phyloP scores from a whole-genome alignment of 257 asterid species.

The Nemophila menziesii region DNA sequence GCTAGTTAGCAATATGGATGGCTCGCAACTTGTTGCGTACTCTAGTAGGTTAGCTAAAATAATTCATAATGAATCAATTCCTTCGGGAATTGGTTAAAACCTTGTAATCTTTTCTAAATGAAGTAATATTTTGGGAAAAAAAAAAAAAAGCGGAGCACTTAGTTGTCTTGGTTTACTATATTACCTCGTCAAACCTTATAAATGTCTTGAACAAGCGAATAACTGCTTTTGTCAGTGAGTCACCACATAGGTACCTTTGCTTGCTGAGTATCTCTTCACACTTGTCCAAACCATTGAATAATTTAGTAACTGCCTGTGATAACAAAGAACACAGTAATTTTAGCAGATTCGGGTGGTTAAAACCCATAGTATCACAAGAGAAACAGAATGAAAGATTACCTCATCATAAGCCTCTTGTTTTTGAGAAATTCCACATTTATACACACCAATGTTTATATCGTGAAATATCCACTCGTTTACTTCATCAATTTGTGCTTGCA shows the following conservation, averaged over 20 bases:
- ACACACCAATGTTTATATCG: slow-evolving; percentile 76
- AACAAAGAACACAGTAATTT: neutral
- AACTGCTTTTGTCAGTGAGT: slow-evolving; percentile 73
- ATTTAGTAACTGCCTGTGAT: slow-evolving; percentile 50
- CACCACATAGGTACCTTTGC: slow-evolving; percentile 72
- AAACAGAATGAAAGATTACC: slow-evolving; percentile 24
- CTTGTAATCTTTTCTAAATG: no score
- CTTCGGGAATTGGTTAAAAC: no score
- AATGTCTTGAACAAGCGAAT: slow-evolving; percentile 88
- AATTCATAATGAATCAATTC: no score
- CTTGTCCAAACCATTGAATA: slow-evolving; percentile 74
- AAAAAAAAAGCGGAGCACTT: no score
- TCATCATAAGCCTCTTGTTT: slow-evolving; percentile 75
- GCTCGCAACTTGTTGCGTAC: no score
- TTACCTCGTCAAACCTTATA: slow-evolving; percentile 92
- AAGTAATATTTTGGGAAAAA: no score
- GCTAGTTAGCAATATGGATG: no score
- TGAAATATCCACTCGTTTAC: slow-evolving; percentile 64
- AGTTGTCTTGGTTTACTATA: slow-evolving; percentile 41
- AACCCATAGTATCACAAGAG: neutral
- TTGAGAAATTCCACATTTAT: slow-evolving; percentile 81
- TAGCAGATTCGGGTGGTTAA: neutral
- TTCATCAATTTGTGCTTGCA: slow-evolving; percentile 58
- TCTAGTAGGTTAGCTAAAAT: no score
- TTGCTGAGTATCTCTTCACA: slow-evolving; percentile 76